Evolutionary conservation across 169 alveolate genomes (phyloP).

Genomic region (Perkinsus chesapeaki): DNA sequence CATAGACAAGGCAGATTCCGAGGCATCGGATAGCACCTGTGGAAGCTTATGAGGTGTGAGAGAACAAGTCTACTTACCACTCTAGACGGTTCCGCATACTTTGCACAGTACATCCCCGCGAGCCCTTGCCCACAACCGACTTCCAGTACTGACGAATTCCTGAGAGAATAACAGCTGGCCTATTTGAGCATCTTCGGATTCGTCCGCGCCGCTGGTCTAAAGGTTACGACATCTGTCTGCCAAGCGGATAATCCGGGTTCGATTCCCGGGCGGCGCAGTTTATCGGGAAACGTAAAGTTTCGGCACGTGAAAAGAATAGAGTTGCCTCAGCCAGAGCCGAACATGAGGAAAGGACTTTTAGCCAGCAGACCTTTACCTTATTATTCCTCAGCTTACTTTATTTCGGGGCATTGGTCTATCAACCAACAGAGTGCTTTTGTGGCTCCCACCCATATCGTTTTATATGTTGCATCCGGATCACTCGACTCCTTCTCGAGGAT

Average conservation of each 20-base stretch:
- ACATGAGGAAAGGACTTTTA: not conserved
- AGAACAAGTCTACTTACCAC: not conserved
- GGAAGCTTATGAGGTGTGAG: not conserved
- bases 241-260: conserved; percentile 1
- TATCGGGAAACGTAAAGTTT: not conserved
- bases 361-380: not conserved
- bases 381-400: not conserved
- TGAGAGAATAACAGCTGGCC: not conserved
- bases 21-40: not conserved
- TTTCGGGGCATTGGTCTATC: not conserved
- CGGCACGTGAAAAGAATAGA: not conserved
- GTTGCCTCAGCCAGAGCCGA: not conserved
- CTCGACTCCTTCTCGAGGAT: not conserved
- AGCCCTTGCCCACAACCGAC: not conserved
- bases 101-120: not conserved
- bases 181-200: not conserved
- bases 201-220: not conserved
- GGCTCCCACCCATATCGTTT: not conserved
- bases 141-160: not conserved
- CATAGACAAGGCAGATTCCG: not conserved
- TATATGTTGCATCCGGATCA: not conserved
- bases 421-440: not conserved
- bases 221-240: conserved; percentile 1
- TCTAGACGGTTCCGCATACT: not conserved
- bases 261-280: conserved; percentile 5